Evolutionary conservation across 208 protist genomes (phyloP).

Genomic region (Wallacemonas sp.): DNA sequence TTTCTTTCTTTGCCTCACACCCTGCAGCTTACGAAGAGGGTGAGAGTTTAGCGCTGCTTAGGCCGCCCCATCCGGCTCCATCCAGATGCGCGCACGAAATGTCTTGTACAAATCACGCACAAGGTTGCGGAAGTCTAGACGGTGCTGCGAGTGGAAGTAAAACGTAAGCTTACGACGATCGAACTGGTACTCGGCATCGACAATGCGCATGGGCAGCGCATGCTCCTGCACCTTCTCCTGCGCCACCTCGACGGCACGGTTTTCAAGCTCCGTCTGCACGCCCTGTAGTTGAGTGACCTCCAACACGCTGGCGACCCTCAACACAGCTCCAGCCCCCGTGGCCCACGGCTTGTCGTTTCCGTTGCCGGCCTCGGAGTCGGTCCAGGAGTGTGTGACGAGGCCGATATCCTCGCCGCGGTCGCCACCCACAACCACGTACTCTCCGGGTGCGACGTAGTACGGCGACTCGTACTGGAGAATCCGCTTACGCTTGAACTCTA

Average conservation of each 20-base stretch:
- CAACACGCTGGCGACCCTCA: constrained; percentile 71
- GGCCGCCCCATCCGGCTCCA: constrained; percentile 68
- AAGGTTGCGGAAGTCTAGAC: constrained; percentile 88
- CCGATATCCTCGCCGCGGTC: constrained; percentile 93
- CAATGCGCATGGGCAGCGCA: constrained; percentile 82
- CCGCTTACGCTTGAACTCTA: constrained; percentile 89
- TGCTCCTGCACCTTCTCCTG: constrained; percentile 87
- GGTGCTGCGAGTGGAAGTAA: constrained; percentile 85
- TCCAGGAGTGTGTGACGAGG: constrained; percentile 80
- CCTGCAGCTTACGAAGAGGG: no score
- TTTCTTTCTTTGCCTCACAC: no score
- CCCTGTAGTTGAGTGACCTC: constrained; percentile 87
- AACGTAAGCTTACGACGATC: constrained; percentile 92
- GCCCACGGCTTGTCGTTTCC: constrained; percentile 35
- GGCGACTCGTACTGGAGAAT: constrained; percentile 81
- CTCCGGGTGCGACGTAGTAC: constrained; percentile 72
- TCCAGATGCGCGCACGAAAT: constrained; percentile 91
- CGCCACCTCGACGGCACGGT: constrained; percentile 76
- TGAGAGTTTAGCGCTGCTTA: constrained; percentile 3
- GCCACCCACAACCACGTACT: constrained; percentile 89
- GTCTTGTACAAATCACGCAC: constrained; percentile 90
- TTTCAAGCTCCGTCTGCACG: constrained; percentile 87
- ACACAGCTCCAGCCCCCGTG: constrained; percentile 71
- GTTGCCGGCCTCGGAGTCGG: constrained; percentile 17
- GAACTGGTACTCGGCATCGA: constrained; percentile 93